Percentiles rank a stretch among this genome's conserved stretches.
Conservation (phyloP, 78 protist species). For the Cavenderia fasciculata region DNA sequence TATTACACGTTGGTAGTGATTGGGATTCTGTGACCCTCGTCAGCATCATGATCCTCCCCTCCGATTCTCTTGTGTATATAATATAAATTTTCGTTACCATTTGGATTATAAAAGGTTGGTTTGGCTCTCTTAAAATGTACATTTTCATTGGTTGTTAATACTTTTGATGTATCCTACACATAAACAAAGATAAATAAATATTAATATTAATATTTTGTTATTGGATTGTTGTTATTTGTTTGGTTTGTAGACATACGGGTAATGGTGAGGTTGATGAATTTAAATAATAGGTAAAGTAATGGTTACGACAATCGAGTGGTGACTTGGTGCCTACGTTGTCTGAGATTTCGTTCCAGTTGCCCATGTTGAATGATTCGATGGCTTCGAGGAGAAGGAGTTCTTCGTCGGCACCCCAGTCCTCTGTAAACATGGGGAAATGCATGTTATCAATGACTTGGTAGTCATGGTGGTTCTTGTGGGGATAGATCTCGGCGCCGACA, state of each 20-base stretch:
- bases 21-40: too few species aligned
- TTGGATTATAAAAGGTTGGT: conserved; percentile 21
- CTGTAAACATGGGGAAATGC: conserved; percentile 74
- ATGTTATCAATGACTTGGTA: conserved; percentile 61
- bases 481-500: conserved; percentile 77
- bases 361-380: conserved; percentile 63
- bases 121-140: conserved; percentile 56
- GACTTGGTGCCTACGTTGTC: conserved; percentile 81
- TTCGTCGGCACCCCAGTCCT: conserved; percentile 83
- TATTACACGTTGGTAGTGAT: too few species aligned
- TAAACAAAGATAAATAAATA: not conserved
- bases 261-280: conserved; percentile 59
- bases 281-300: conserved; percentile 68
- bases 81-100: not conserved
- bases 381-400: conserved; percentile 75
- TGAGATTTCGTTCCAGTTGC: conserved; percentile 79
- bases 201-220: not conserved
- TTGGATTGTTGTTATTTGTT: not conserved
- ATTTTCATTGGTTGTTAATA: conserved; percentile 35
- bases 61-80: not conserved
- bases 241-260: conserved; percentile 27
- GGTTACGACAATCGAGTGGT: conserved; percentile 71
- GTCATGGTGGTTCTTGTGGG: conserved; percentile 75
- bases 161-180: conserved; percentile 11
- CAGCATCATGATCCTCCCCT: too few species aligned